Evolutionary conservation across 352 stramenopile genomes (phyloP).

Genomic region (Phytophthora pisi): DNA sequence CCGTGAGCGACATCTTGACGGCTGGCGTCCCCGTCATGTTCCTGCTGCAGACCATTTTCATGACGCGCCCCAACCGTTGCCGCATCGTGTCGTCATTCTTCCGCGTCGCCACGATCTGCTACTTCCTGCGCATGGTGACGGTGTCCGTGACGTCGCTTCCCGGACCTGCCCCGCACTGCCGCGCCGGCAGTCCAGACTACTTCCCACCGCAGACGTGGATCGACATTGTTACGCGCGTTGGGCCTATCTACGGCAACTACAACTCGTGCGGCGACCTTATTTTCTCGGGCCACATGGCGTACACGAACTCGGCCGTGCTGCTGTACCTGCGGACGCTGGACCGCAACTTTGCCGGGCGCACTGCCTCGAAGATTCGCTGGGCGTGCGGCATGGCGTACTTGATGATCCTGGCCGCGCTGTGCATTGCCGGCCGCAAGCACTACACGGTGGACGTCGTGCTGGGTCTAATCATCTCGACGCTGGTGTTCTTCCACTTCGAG

Average conservation of each 20-base stretch:
- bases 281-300: conserved; percentile 80
- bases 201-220: conserved; percentile 68
- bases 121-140: conserved; percentile 72
- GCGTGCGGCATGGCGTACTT: conserved; percentile 60
- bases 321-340: conserved; percentile 70
- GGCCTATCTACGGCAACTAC: conserved; percentile 76
- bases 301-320: conserved; percentile 71
- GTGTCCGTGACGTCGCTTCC: conserved; percentile 74
- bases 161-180: conserved; percentile 72
- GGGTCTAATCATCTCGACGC: conserved; percentile 61
- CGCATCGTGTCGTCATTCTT: conserved; percentile 68
- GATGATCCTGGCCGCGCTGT: conserved; percentile 52
- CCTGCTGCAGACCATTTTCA: conserved; percentile 55
- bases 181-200: conserved; percentile 53
- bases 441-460: conserved; percentile 84
- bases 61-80: conserved; percentile 57
- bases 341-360: conserved; percentile 46
- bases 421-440: conserved; percentile 72
- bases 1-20: conserved; percentile 73
- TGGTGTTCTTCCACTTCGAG: conserved; percentile 85
- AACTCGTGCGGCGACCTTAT: conserved; percentile 82
- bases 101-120: conserved; percentile 69
- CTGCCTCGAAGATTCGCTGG: conserved; percentile 59
- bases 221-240: conserved; percentile 75
- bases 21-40: conserved; percentile 64